Evolutionary conservation across 495 filamentous ascomycete species (phyloP), one percentile per base, ranked within the genome.

Genomic region (Neurospora intermedia): DNA sequence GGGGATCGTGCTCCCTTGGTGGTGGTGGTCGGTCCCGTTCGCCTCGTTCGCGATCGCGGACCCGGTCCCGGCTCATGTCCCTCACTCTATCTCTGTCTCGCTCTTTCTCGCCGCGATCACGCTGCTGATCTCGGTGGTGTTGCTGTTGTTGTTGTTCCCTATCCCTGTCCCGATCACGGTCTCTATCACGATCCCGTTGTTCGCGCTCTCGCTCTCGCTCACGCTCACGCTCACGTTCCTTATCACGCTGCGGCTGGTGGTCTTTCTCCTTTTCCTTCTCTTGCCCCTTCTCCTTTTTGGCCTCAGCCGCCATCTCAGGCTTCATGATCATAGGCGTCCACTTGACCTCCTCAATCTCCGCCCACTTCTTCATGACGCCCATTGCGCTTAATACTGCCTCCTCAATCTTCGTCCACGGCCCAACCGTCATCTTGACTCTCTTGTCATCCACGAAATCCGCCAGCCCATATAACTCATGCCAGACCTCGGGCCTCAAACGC

Each of bases 331-430:
- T 70, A 2, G 77, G 74, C 11, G 27, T 18, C 82, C 82, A 84
- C 16, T 72, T 72, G 0, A 83, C 76, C 4, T 75, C 71, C 35
- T 84, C 80, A 41, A 73, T 72, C n/a, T 78, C 77, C 8, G 77
- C 73, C 78, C 80, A 84, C 46, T 74, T 69, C 9, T 74, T 73
- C 75, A 84, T 72, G 10, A 81, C 66, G 45, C 45, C 73, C 70
- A 81, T 73, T 42, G 72, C 74, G 31, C 76, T 76, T 10, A 38
- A 70, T 13, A 79, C 73, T 4, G 74, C 78, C 6, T 83, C 80
- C 31, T 81, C 76, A 6, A 81, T 78, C 40, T 69, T 75, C 8
- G 76, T 79, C 83, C 82, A 84, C 7, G 82, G 82, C 5, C 82
- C 82, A 1, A 83, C 54, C 0, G 78, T 35, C 35, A 76, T 74